These are phyloP conservation scores for Exsudoporus frostii DNA, from an alignment of 768 basidiomycete genomes.

Conservation along the genomic window DNA sequence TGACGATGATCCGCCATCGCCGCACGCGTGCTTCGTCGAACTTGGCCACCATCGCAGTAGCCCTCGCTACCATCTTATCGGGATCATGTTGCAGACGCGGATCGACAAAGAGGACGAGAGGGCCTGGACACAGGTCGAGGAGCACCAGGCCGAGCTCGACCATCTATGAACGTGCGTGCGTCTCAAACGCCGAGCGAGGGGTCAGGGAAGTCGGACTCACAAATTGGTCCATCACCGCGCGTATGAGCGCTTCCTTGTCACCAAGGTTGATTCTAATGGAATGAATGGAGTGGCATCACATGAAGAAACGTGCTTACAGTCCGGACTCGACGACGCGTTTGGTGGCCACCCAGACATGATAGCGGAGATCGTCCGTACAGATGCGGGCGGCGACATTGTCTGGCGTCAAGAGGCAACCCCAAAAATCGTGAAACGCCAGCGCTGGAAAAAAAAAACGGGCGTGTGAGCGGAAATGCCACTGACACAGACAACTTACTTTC, in stretches of 20 bases:
- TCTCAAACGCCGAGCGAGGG: neutral
- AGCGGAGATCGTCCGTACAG: constrained; percentile 26
- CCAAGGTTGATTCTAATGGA: constrained; percentile 9
- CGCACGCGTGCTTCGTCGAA: constrained; percentile 41
- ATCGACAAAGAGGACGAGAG: constrained; percentile 52
- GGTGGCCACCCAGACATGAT: constrained; percentile 35
- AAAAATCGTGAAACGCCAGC: constrained; percentile 32
- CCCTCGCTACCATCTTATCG: constrained; percentile 40
- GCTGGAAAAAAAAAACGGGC: constrained; percentile 14
- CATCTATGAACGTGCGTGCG: constrained; percentile 35
- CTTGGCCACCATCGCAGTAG: constrained; percentile 37
- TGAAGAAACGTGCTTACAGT: too few relatives aligned
- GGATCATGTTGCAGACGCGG: constrained; percentile 40
- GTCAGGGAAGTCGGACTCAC: constrained; percentile 22
- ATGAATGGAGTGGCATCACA: too few relatives aligned
- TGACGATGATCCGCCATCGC: constrained; percentile 44
- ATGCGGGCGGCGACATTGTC: constrained; percentile 28
- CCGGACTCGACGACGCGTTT: constrained; percentile 29
- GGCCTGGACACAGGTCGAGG: constrained; percentile 43
- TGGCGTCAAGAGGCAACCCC: constrained; percentile 36
- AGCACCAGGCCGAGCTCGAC: constrained; percentile 48
- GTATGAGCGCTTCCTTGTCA: constrained; percentile 17
- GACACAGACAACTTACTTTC: constrained; percentile 35
- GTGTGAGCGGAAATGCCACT: neutral
- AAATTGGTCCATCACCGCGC: constrained; percentile 27